Evolutionary conservation across 1,284 basidiomycete genomes (phyloP).

Genomic region (Rhizopogon parksii): DNA sequence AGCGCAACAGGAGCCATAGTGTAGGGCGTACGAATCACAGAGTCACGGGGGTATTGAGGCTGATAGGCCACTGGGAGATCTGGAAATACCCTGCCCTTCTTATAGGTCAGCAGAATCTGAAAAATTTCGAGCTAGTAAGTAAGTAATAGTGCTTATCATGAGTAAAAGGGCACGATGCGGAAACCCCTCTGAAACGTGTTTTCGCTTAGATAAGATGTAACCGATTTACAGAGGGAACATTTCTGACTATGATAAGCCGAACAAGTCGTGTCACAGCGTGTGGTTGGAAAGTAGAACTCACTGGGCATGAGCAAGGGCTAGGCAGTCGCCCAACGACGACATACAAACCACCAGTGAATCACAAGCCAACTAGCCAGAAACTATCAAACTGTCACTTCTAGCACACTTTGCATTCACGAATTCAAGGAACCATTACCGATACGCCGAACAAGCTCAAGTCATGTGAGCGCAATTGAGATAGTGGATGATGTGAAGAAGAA

Average conservation of each 20-base stretch:
- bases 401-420: background rate
- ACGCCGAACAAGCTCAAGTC: conserved; percentile 28
- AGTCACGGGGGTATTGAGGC: conserved; percentile 13
- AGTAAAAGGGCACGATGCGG: conserved; percentile 1
- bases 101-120: conserved; percentile 18
- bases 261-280: background rate
- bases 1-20: conserved; percentile 20
- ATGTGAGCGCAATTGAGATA: conserved; percentile 32
- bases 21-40: background rate
- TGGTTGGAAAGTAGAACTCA: background rate
- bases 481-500: conserved; percentile 32
- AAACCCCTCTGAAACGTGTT: background rate
- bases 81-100: conserved; percentile 16
- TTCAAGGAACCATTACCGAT: conserved; percentile 23
- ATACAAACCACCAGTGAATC: background rate
- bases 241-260: background rate
- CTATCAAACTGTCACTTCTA: background rate
- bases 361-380: background rate
- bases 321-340: background rate
- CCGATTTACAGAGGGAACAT: background rate
- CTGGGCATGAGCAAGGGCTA: background rate
- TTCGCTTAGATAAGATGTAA: conserved; percentile 11
- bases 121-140: conserved; percentile 3
- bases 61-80: conserved; percentile 22
- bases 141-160: conserved; percentile 1